These are phyloP conservation scores for Cadophora sp. DNA, from an alignment of 2,329 filamentous ascomycete species.

Conservation along the genomic window DNA sequence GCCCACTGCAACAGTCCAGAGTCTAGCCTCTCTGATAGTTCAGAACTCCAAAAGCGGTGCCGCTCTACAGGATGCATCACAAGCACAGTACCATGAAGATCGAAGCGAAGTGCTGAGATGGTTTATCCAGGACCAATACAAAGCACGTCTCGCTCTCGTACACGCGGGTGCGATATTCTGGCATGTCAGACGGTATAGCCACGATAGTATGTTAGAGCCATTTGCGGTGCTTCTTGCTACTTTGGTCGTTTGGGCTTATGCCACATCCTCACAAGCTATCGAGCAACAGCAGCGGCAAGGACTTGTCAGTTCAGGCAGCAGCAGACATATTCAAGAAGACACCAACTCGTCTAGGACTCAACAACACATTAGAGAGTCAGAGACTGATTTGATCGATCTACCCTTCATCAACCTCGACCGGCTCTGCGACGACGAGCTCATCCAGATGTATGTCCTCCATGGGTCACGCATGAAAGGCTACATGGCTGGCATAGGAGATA, in stretches of 20 bases:
- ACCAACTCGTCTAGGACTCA: not conserved
- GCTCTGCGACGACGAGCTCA: conserved; percentile 32
- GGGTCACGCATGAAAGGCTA: conserved; percentile 27
- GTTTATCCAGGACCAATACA: conserved; percentile 48
- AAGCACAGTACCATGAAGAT: conserved; percentile 31
- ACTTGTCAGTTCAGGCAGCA: not conserved
- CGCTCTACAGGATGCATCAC: not conserved
- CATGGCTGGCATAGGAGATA: conserved; percentile 31
- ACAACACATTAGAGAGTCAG: not conserved
- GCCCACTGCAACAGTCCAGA: conserved; percentile 21
- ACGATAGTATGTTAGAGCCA: conserved; percentile 50
- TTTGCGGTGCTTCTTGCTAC: conserved; percentile 49
- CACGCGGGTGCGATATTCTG: conserved; percentile 55
- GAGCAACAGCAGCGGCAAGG: conserved; percentile 15
- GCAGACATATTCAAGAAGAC: not conserved
- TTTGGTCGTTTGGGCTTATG: conserved; percentile 51
- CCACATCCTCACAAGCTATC: conserved; percentile 31
- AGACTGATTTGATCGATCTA: not conserved
- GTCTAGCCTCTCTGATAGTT: conserved; percentile 19
- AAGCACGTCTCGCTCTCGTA: conserved; percentile 53
- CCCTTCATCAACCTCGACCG: conserved; percentile 32
- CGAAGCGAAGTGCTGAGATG: conserved; percentile 22
- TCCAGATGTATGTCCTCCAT: conserved; percentile 29
- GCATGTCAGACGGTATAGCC: conserved; percentile 54
- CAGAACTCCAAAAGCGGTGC: conserved; percentile 27